phyloP scores from a whole-genome alignment of 2,329 filamentous ascomycete genomes.

The Penicillium sp. region DNA sequence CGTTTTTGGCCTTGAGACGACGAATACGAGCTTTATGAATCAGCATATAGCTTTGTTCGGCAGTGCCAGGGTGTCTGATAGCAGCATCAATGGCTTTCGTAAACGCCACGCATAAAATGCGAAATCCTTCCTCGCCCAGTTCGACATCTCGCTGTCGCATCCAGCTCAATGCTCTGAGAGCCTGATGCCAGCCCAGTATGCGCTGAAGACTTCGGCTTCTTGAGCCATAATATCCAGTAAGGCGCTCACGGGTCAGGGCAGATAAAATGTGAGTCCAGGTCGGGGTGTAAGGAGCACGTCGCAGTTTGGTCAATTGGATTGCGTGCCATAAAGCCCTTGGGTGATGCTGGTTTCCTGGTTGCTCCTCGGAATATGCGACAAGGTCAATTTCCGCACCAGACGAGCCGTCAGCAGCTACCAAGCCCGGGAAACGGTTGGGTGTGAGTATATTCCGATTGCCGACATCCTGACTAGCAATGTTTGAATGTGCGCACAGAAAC shows the following conservation, averaged over 20 bases:
- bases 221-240: slow-evolving; percentile 15
- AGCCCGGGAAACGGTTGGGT: slow-evolving; percentile 25
- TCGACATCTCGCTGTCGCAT: slow-evolving; percentile 33
- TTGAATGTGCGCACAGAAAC: slow-evolving; percentile 38
- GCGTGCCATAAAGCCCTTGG: slow-evolving; percentile 36
- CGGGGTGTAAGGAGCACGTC: slow-evolving; percentile 28
- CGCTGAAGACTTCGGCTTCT: slow-evolving; percentile 26
- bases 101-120: slow-evolving; percentile 35
- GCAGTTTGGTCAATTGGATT: slow-evolving; percentile 31
- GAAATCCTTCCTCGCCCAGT: slow-evolving; percentile 32
- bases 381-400: slow-evolving; percentile 11
- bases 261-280: slow-evolving; percentile 39
- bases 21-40: slow-evolving; percentile 16
- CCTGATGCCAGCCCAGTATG: slow-evolving; percentile 39
- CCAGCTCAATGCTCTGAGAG: slow-evolving; percentile 29
- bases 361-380: slow-evolving; percentile 17
- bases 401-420: background rate
- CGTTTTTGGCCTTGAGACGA: background rate
- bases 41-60: slow-evolving; percentile 25
- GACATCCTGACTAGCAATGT: slow-evolving; percentile 9
- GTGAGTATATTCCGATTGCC: slow-evolving; percentile 14
- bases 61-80: slow-evolving; percentile 23
- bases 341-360: slow-evolving; percentile 15
- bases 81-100: slow-evolving; percentile 33
- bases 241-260: slow-evolving; percentile 25